These are phyloP conservation scores for Globisporangium radiosum DNA, from an alignment of 352 stramenopile species.

Conservation along the genomic window DNA sequence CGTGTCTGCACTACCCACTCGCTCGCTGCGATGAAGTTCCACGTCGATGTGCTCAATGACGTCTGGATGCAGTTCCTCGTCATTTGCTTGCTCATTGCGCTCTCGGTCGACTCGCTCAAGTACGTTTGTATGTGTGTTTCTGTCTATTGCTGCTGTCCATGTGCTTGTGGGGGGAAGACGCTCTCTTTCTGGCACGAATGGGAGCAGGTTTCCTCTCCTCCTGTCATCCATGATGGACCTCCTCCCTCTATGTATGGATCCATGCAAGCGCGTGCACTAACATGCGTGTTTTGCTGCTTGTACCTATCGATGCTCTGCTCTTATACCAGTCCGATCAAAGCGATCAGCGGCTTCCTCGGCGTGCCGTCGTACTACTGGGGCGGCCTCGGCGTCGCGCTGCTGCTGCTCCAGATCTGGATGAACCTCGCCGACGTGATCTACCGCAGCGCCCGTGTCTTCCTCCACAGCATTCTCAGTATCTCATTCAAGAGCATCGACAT, in stretches of 20 bases:
- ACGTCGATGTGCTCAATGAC: constrained; percentile 76
- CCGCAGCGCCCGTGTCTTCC: constrained; percentile 87
- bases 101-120: constrained; percentile 85
- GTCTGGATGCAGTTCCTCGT: constrained; percentile 79
- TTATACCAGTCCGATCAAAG: constrained; percentile 63
- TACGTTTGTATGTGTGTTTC: constrained; percentile 22
- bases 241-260: background rate
- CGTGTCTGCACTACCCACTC: background rate
- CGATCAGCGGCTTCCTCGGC: constrained; percentile 62
- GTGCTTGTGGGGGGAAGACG: no score
- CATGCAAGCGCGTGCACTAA: no score
- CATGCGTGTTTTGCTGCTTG: no score
- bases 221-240: background rate
- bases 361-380: constrained; percentile 70
- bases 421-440: constrained; percentile 81
- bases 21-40: constrained; percentile 50
- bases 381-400: constrained; percentile 47
- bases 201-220: no score
- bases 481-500: constrained; percentile 98
- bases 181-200: no score
- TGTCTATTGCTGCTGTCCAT: background rate
- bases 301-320: background rate
- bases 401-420: constrained; percentile 64
- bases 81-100: constrained; percentile 66
- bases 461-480: constrained; percentile 96